Conservation (phyloP, 2,329 filamentous ascomycete genomes). For the Chalaropsis thielavioides region DNA sequence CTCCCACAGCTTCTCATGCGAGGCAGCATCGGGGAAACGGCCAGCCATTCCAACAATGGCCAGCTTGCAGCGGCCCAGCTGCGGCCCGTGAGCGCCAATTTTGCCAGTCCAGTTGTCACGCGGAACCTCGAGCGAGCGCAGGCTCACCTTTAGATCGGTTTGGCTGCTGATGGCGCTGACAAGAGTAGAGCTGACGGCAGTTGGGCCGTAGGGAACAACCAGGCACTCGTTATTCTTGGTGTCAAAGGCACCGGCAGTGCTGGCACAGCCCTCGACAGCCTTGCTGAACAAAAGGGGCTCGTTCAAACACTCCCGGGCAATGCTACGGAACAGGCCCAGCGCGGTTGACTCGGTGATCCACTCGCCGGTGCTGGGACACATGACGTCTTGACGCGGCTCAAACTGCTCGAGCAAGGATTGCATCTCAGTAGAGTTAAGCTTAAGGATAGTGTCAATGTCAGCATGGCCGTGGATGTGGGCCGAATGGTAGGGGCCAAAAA, state of each 20-base stretch:
- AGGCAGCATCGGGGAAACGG: conserved; percentile 30
- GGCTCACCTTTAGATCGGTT: conserved; percentile 30
- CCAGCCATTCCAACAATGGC: conserved; percentile 58
- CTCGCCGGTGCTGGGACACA: conserved; percentile 36
- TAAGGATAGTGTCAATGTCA: conserved; percentile 33
- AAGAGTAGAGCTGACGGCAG: conserved; percentile 34
- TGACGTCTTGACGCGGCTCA: conserved; percentile 33
- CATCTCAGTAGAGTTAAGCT: conserved; percentile 29
- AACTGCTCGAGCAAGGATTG: conserved; percentile 29
- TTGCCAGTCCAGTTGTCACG: conserved; percentile 25
- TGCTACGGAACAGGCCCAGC: conserved; percentile 28
- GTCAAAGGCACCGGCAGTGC: conserved; percentile 28
- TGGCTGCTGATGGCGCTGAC: conserved; percentile 30
- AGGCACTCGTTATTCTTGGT: conserved; percentile 28
- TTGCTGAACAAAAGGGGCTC: conserved; percentile 35
- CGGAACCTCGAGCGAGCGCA: conserved; percentile 27
- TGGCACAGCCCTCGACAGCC: conserved; percentile 34
- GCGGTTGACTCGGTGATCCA: conserved; percentile 30
- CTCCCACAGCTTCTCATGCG: conserved; percentile 42
- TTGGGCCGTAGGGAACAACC: conserved; percentile 37
- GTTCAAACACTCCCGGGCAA: conserved; percentile 36
- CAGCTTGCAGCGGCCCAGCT: conserved; percentile 47
- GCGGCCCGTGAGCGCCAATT: conserved; percentile 34
- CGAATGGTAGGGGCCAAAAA: conserved; percentile 44
- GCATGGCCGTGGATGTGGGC: conserved; percentile 34